phyloP scores from a whole-genome alignment of 2,329 filamentous ascomycete genomes.

The Monosporascus sp. region DNA sequence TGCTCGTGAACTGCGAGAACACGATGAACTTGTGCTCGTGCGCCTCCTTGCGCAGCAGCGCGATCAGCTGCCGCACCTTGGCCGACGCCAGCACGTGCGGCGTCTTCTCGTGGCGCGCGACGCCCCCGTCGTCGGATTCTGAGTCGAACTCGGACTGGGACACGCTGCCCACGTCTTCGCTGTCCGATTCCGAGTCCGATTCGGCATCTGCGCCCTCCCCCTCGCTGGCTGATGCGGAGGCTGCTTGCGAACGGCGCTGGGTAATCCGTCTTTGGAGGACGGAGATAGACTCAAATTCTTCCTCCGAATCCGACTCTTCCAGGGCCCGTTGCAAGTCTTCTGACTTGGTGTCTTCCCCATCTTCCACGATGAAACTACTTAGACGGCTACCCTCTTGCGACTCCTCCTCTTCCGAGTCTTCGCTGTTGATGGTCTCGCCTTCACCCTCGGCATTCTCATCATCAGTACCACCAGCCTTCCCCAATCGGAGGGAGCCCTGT shows the following conservation, averaged over 20 bases:
- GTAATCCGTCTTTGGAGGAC: slow-evolving; percentile 17
- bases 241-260: slow-evolving; percentile 9
- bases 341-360: slow-evolving; percentile 33
- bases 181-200: not conserved
- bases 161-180: not conserved
- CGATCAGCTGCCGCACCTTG: slow-evolving; percentile 82
- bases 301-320: slow-evolving; percentile 23
- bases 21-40: slow-evolving; percentile 92
- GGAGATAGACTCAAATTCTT: slow-evolving; percentile 23
- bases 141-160: no score
- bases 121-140: no score
- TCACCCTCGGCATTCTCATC: slow-evolving; percentile 85
- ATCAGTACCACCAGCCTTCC: slow-evolving; percentile 75
- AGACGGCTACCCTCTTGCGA: slow-evolving; percentile 43
- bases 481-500: slow-evolving; percentile 54
- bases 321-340: slow-evolving; percentile 21
- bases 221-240: not conserved
- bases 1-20: slow-evolving; percentile 96
- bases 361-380: slow-evolving; percentile 50
- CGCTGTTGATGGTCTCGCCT: slow-evolving; percentile 69
- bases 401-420: slow-evolving; percentile 59
- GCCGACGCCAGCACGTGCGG: slow-evolving; percentile 65
- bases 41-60: slow-evolving; percentile 73
- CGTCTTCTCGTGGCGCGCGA: slow-evolving; percentile 32
- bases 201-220: slow-evolving; percentile 1